Percentiles rank a stretch among this genome's conserved stretches.
These are phyloP conservation scores for Biscogniauxia sp. DNA, from an alignment of 2,329 filamentous ascomycete species.

Conservation along the genomic window DNA sequence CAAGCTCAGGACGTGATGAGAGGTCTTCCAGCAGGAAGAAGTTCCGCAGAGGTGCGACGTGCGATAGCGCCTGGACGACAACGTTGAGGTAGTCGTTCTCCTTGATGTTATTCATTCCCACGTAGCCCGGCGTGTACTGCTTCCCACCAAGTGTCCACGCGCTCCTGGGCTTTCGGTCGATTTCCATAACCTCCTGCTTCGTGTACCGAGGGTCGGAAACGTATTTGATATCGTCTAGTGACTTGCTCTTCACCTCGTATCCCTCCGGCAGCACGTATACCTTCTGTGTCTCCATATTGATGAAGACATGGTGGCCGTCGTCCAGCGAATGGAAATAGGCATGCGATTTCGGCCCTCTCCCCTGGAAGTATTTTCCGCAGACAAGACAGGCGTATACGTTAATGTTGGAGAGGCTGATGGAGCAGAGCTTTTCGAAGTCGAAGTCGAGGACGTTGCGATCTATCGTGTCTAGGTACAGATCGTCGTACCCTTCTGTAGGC, in stretches of 20 bases:
- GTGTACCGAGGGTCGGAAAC: constrained; percentile 89
- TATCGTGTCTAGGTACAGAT: constrained; percentile 97
- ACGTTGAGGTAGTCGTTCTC: constrained; percentile 99
- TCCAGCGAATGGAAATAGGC: constrained; percentile 98
- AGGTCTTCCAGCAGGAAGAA: constrained; percentile 89
- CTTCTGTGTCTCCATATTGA: constrained; percentile 92
- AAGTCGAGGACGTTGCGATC: constrained; percentile 91
- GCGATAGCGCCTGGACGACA: constrained; percentile 84
- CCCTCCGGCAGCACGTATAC: constrained; percentile 93
- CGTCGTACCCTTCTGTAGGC: constrained; percentile 84
- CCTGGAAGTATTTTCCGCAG: constrained; percentile 97
- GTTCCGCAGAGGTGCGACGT: constrained; percentile 86
- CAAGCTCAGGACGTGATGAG: constrained; percentile 69
- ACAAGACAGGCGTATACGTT: constrained; percentile 98
- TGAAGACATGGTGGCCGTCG: constrained; percentile 93
- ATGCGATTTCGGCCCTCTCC: constrained; percentile 87
- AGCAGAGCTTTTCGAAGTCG: constrained; percentile 98
- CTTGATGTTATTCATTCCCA: constrained; percentile 99
- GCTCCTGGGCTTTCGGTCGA: constrained; percentile 65
- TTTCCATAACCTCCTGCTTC: constrained; percentile 72
- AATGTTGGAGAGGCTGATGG: constrained; percentile 92
- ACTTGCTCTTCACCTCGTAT: constrained; percentile 93
- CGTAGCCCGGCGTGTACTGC: constrained; percentile 88
- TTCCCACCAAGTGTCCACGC: constrained; percentile 79
- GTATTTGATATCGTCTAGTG: constrained; percentile 96